Conservation (phyloP, 768 basidiomycete genomes). For the Suillus spraguei region DNA sequence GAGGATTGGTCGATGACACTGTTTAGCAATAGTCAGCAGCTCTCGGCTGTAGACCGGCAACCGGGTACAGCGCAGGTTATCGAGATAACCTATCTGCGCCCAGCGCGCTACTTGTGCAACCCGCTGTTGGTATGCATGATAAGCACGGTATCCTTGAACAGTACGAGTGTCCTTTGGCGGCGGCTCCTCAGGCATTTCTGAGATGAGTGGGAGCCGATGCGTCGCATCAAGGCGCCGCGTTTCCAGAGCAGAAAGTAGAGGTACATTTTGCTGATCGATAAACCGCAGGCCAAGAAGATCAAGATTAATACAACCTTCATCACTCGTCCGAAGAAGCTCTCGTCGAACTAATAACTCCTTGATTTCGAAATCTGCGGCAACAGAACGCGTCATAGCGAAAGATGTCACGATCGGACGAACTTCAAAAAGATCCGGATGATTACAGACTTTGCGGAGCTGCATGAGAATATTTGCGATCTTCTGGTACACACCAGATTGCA, state of each 20-base stretch:
- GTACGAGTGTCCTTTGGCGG: slow-evolving; percentile 79
- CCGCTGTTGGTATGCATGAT: slow-evolving; percentile 50
- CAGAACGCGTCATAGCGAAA: slow-evolving; percentile 75
- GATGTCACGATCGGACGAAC: slow-evolving; percentile 82
- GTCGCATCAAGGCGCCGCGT: slow-evolving; percentile 63
- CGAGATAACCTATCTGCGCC: slow-evolving; percentile 73
- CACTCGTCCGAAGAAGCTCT: slow-evolving; percentile 56
- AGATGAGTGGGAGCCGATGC: slow-evolving; percentile 50
- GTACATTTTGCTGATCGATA: slow-evolving; percentile 52
- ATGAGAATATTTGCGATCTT: slow-evolving; percentile 94
- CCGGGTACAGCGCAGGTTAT: slow-evolving; percentile 64
- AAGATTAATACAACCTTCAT: slow-evolving; percentile 60
- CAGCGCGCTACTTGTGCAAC: slow-evolving; percentile 59
- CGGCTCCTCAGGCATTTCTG: slow-evolving; percentile 58
- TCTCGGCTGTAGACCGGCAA: slow-evolving; percentile 50
- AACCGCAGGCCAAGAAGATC: slow-evolving; percentile 68
- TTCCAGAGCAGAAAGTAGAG: slow-evolving; percentile 55
- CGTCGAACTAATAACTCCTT: slow-evolving; percentile 87
- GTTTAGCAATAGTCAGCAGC: slow-evolving; percentile 40
- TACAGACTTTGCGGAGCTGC: slow-evolving; percentile 97
- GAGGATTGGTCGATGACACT: slow-evolving; percentile 48
- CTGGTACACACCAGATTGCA: slow-evolving; percentile 84
- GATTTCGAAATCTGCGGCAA: slow-evolving; percentile 78
- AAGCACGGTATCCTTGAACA: slow-evolving; percentile 67
- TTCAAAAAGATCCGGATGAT: slow-evolving; percentile 92